These are phyloP conservation scores for Austroboletus niveus DNA, from an alignment of 1,284 basidiomycete species.

Conservation along the genomic window DNA sequence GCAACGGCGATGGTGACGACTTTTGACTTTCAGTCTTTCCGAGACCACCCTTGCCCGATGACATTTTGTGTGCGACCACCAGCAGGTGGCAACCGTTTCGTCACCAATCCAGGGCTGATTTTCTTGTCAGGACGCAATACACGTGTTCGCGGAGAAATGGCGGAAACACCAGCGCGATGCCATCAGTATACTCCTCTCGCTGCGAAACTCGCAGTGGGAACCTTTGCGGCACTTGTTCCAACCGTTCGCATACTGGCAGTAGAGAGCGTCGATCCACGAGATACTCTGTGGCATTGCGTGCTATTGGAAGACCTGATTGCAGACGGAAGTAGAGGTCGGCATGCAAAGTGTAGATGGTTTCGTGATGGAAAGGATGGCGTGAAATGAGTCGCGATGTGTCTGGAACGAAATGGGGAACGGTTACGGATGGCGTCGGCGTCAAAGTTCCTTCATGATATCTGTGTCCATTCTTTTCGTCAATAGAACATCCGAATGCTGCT, in stretches of 20 bases:
- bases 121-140: slow-evolving; percentile 25
- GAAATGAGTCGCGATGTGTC: slow-evolving; percentile 11
- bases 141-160: slow-evolving; percentile 24
- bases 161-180: slow-evolving; percentile 24
- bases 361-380: slow-evolving; percentile 22
- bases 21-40: slow-evolving; percentile 21
- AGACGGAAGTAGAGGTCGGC: slow-evolving; percentile 36
- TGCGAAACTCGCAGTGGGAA: not conserved
- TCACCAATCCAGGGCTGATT: slow-evolving; percentile 20
- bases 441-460: slow-evolving; percentile 16
- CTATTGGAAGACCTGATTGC: slow-evolving; percentile 35
- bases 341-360: slow-evolving; percentile 30
- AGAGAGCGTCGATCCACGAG: slow-evolving; percentile 41
- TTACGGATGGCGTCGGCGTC: slow-evolving; percentile 15
- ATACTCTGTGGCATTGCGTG: slow-evolving; percentile 41
- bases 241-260: slow-evolving; percentile 31
- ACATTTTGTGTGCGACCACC: slow-evolving; percentile 22
- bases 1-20: slow-evolving; percentile 17
- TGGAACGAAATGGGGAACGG: slow-evolving; percentile 13
- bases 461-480: slow-evolving; percentile 5
- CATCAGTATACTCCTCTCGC: slow-evolving; percentile 4
- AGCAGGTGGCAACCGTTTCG: slow-evolving; percentile 22
- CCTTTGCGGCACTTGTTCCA: slow-evolving; percentile 27
- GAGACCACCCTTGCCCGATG: slow-evolving; percentile 6
- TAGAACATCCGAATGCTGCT: not conserved